These are phyloP conservation scores for Paramecium sexaurelia DNA, from an alignment of 73 alveolate species.

Conservation along the genomic window DNA sequence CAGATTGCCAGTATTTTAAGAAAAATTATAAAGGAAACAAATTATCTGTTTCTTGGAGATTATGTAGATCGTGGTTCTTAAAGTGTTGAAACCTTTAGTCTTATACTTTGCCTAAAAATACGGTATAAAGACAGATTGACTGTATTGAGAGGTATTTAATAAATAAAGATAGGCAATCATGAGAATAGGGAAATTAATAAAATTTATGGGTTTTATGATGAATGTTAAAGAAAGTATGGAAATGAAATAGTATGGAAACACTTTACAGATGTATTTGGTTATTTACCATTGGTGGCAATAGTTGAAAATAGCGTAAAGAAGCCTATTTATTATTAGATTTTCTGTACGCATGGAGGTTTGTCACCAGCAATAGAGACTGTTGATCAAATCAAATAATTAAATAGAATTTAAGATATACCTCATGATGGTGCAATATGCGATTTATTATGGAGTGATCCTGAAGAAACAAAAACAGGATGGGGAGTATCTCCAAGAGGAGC, in stretches of 20 bases:
- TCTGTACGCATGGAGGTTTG: slow-evolving; percentile 95
- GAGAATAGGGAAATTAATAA: slow-evolving; percentile 83
- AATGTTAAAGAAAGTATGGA: slow-evolving; percentile 92
- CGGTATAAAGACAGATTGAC: slow-evolving; percentile 85
- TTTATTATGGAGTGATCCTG: slow-evolving; percentile 85
- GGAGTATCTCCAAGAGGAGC: slow-evolving; percentile 83
- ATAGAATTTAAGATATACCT: slow-evolving; percentile 90
- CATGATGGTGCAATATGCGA: slow-evolving; percentile 93
- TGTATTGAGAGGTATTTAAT: slow-evolving; percentile 77
- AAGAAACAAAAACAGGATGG: slow-evolving; percentile 71
- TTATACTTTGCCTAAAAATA: slow-evolving; percentile 81
- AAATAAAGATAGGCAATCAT: slow-evolving; percentile 75
- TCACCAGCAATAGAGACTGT: slow-evolving; percentile 83
- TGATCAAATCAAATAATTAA: slow-evolving; percentile 75
- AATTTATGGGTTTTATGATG: slow-evolving; percentile 95
- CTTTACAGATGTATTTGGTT: slow-evolving; percentile 88
- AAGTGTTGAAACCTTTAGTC: slow-evolving; percentile 86
- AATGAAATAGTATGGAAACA: slow-evolving; percentile 91
- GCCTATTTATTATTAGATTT: slow-evolving; percentile 68
- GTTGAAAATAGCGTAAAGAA: slow-evolving; percentile 74
- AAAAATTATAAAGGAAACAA: slow-evolving; percentile 73
- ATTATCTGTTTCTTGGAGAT: slow-evolving; percentile 95
- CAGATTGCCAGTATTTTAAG: slow-evolving; percentile 74
- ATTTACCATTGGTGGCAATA: slow-evolving; percentile 89
- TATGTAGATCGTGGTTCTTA: slow-evolving; percentile 95